phyloP scores from a whole-genome alignment of 768 basidiomycete species.

The Russula dissimulans region DNA sequence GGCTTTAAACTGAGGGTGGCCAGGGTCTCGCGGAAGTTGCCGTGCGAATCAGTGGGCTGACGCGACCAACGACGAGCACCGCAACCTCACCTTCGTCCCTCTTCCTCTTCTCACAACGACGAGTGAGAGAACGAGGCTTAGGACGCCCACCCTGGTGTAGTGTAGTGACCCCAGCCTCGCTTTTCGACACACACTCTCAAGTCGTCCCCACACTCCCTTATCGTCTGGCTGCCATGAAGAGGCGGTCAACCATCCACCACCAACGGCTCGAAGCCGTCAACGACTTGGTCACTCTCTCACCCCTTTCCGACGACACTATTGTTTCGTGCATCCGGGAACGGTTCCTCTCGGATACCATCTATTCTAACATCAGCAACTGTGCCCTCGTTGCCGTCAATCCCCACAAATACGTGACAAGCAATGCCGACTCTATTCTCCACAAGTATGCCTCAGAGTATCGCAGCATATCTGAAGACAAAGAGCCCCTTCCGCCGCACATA shows the following conservation, averaged over 20 bases:
- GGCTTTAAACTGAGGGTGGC: background rate
- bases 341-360: constrained; percentile 76
- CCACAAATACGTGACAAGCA: constrained; percentile 79
- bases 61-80: background rate
- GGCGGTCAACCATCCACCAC: constrained; percentile 44
- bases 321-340: constrained; percentile 79
- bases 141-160: background rate
- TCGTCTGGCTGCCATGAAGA: constrained; percentile 27
- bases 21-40: constrained; percentile 5
- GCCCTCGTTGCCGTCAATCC: constrained; percentile 85
- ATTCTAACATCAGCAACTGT: constrained; percentile 64
- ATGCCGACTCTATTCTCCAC: constrained; percentile 74
- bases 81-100: background rate
- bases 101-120: constrained; percentile 1
- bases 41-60: background rate
- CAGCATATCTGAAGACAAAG: constrained; percentile 56
- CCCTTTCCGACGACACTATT: constrained; percentile 74
- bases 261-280: constrained; percentile 63
- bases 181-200: background rate
- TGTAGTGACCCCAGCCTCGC: too few species aligned
- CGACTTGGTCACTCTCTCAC: constrained; percentile 59
- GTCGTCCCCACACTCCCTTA: constrained; percentile 9
- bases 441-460: constrained; percentile 84
- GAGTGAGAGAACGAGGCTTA: background rate
- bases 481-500: constrained; percentile 70